Base-by-base conservation (phyloP, 495 filamentous ascomycete species). In the Neurospora africana region DNA sequence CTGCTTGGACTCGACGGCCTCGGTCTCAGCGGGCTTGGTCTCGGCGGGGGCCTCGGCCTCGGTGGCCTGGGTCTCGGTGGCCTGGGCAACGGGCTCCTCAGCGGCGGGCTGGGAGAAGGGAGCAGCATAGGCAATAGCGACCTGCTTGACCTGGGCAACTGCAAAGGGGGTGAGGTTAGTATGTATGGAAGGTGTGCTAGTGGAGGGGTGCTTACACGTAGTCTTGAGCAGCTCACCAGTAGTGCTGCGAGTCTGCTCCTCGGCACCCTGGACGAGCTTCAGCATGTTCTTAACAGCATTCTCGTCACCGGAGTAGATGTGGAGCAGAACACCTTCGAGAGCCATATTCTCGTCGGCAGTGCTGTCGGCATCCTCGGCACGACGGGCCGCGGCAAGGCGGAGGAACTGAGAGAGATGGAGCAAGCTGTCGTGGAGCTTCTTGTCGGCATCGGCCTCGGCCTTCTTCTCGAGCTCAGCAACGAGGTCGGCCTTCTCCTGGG, bases 261-360 rank as follows among this genome's bases (percentile, higher is more conserved):
- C 88, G 33, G 86, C 87, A 35, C 94, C 95, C 65, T 93, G 85
- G 71, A 97, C 91, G 44, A 99, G 83, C 82, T 93, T 97, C 74
- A 93, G 79, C 84, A 97, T 95, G 15, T 92, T 88, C 41, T 86
- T 84, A 19, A 99, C 92, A 21, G 94, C 94, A 75, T 87, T 86
- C 68, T 91, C 87, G 74, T 93, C 91, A 38, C 96, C 96, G 27
- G 89, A 90, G 80, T 99, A 99, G 44, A 98, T 90, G 76, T 92
- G 86, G 69, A 94, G 89, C 53, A 99, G 85, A 36, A 95, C 90
- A 69, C 92, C 93, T 81, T 99, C 96, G 72, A 98, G 91, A 58
- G 94, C 95, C 81, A 88, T 88, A 76, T 88, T 92, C 81, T 97
- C 93, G 40, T 92, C 89, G 1, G 83, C 70, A 4, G 84, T 79